phyloP scores from a whole-genome alignment of 2,329 filamentous ascomycete species.

The Fusarium marasasianum region DNA sequence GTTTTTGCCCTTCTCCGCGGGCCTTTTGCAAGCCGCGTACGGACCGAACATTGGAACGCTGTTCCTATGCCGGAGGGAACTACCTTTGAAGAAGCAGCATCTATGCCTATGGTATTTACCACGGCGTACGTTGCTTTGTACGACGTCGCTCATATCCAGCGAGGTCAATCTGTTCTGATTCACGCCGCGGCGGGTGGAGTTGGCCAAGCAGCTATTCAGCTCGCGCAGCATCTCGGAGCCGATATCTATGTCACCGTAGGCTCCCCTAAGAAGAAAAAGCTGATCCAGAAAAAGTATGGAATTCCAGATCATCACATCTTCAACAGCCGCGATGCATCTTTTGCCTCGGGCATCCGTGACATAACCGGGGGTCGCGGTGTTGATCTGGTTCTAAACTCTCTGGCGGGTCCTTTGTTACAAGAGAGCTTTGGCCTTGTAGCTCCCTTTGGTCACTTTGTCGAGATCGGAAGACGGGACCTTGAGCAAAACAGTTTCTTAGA shows the following conservation, averaged over 20 bases:
- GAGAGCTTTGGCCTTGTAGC: neutral
- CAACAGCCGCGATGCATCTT: neutral
- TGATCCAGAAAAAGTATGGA: neutral
- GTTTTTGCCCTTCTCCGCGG: neutral
- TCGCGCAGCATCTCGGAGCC: conserved; percentile 31
- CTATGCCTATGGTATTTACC: conserved; percentile 5
- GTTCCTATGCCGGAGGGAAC: neutral
- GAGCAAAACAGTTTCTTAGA: neutral
- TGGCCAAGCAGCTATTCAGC: conserved; percentile 43
- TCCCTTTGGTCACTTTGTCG: neutral
- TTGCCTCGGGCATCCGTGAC: neutral
- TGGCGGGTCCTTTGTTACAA: neutral
- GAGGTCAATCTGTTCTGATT: conserved; percentile 44
- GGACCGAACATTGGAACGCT: neutral
- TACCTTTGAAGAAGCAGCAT: conserved; percentile 6
- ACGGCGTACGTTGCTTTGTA: conserved; percentile 18
- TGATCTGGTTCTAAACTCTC: neutral
- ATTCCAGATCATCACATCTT: neutral
- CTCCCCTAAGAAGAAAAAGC: conserved; percentile 38
- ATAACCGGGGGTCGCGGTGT: neutral
- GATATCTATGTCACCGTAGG: conserved; percentile 46
- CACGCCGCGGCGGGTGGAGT: conserved; percentile 30
- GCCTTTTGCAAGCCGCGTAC: neutral
- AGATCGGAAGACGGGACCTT: neutral
- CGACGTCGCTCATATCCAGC: neutral